Base-by-base conservation (phyloP, 2,329 filamentous ascomycete species). In the Drechslerella dactyloides region DNA sequence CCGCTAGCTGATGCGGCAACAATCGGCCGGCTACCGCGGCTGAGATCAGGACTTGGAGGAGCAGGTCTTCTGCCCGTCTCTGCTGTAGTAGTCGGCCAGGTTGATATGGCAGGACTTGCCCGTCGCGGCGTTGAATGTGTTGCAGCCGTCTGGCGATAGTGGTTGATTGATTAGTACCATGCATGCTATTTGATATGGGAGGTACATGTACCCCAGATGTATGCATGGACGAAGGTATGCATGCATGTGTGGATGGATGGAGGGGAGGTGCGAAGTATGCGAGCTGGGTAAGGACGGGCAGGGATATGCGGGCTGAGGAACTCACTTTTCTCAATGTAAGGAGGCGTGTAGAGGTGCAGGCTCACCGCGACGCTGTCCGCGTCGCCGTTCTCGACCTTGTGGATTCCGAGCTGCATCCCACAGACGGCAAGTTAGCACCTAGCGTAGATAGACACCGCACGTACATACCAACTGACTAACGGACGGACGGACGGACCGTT, bases 341-440 rank as follows among this genome's bases (percentile, higher is more conserved):
- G 87, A 37, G 87, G 87, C 5, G 85, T 85, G 74, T 86, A 86
- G 37, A 87, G 79, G 77, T 89, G 87, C 51, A 89, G 78, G 33
- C 86, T 88, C 30, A 89, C 82, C 15, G 87, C 86, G 63, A 83
- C 81, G 17, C 85, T 81, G 3, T 82, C 76, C 2, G 83, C 80
- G 75, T 84, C 82, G 0, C 84, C 83, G 74, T 89, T 89, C 48
- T 82, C 82, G 48, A 89, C 85, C 54, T 84, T 83, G 78, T 89
- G 87, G 24, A 89, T 79, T 17, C 87, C 87, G 40, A 88, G 68
- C 68, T 72, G 37, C 19, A 24, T 13, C n/a, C 23, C 2, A 23
- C 24, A 30, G 8, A 33, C 27, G 21, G 46, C n/a, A n/a, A n/a
- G 19, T 42, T 51, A 35, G 23, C n/a, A n/a, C n/a, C n/a, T 15